These are phyloP conservation scores for Xylariaceae sp. DNA, from an alignment of 2,329 filamentous ascomycete genomes.

Conservation along the genomic window DNA sequence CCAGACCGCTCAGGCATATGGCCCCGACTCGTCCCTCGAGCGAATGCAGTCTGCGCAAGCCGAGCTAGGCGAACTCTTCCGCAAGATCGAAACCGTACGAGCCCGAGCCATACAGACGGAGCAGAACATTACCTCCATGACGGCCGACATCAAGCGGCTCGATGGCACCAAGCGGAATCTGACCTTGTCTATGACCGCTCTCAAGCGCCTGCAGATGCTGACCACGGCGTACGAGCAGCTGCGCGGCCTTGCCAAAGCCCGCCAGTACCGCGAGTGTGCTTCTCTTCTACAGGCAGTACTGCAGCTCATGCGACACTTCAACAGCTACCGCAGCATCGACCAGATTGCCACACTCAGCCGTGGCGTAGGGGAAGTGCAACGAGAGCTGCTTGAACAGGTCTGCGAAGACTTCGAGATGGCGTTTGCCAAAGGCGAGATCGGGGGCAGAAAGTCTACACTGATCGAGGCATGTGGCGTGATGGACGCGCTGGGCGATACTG, in stretches of 20 bases:
- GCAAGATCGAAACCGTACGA: slow-evolving; percentile 90
- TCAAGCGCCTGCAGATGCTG: slow-evolving; percentile 97
- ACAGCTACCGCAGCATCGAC: slow-evolving; percentile 95
- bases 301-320: slow-evolving; percentile 98
- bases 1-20: slow-evolving; percentile 75
- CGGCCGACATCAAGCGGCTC: slow-evolving; percentile 94
- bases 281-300: slow-evolving; percentile 91
- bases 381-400: slow-evolving; percentile 92
- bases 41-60: slow-evolving; percentile 88
- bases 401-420: slow-evolving; percentile 98
- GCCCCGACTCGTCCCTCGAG: slow-evolving; percentile 81
- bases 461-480: slow-evolving; percentile 89
- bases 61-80: slow-evolving; percentile 86
- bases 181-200: slow-evolving; percentile 93
- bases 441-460: slow-evolving; percentile 65
- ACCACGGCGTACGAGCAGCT: slow-evolving; percentile 99
- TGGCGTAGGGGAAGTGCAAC: slow-evolving; percentile 89
- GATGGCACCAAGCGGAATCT: slow-evolving; percentile 96
- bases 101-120: slow-evolving; percentile 88
- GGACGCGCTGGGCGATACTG: slow-evolving; percentile 88
- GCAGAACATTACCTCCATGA: slow-evolving; percentile 96
- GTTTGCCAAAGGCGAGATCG: slow-evolving; percentile 85
- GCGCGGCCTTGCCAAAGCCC: slow-evolving; percentile 73
- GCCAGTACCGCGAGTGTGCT: slow-evolving; percentile 93
- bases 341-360: slow-evolving; percentile 92